Evolutionary conservation across 441 rosid genomes (phyloP), one percentile per base, ranked within the genome.

Genomic region (Erodium trifolium): DNA sequence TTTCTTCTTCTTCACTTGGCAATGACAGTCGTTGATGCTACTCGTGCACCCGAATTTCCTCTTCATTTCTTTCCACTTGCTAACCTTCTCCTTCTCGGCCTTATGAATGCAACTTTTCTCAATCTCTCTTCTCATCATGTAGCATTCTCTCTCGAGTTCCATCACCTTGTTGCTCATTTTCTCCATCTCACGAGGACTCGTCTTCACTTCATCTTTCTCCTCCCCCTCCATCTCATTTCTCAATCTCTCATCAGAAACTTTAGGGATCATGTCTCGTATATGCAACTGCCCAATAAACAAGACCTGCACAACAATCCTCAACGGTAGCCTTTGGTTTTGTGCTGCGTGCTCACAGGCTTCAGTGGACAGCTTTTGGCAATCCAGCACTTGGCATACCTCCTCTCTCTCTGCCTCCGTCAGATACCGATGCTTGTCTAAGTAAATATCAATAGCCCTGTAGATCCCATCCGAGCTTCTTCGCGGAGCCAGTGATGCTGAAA

Each of bases 21-120:
- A 84, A 66, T 79, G 75, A 39, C 75, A 82, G 51, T 89, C 83
- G 68, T 68, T 62, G 35, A 80, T 69, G 67, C 76, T 80, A 31
- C 72, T 78, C 63, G 70, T 67, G 84, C 98, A 93, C 41, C 97
- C 91, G 12, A 91, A 78, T 72, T 88, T 93, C 73, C 97, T 93
- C 83, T 90, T 93, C 82, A 93, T 78, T 68, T 84, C 91, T 68
- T 69, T 79, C 98, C 97, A 93, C 77, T 86, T 71, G 71, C 85
- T 83, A 63, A 34, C 55, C 78, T 84, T 91, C 67, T 71, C 78
- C 59, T 72, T 81, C 57, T 76, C 80, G 63, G 35, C 47, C 64
- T 70, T 74, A 10, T 72, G 65, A 69, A 53, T 71, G 71, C 75
- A 68, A 5, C 73, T 80, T 31, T 71, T 75, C 23, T 77, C 78